Evolutionary conservation across 1,139 yeast genomes (phyloP), one percentile per base, ranked within the genome.

Genomic region (Sugiyamaella pinicola): DNA sequence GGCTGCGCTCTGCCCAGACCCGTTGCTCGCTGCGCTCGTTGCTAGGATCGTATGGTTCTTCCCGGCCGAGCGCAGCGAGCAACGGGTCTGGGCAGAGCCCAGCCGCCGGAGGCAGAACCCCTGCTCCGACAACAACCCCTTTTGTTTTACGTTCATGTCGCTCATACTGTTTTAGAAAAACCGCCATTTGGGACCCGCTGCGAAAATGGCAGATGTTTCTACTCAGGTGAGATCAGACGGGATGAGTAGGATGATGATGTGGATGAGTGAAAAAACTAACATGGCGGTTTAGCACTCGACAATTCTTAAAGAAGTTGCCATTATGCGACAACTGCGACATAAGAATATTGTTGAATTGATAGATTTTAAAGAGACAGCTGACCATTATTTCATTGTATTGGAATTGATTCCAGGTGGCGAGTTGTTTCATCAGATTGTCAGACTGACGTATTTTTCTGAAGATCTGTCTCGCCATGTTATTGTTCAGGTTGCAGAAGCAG

Each of bases 371-470:
- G 89, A 85, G 62, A 78, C 84, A 53, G 73, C 74, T 29, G 80
- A 81, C 33, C 79, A 82, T 67, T 88, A 89, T 67, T 93, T 84
- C 68, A 82, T 93, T 53, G 77, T 93, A 7, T 82, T 91, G 61
- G 99, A 95, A 67, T 77, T 87, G 52, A 85, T 93, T 48, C 81
- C 85, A 50, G 99, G 99, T 15, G 99, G 99, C 24, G 99, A 95
- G 71, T 83, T 93, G 34, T 93, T 93, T 72, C 93, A 90, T 64
- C 95, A 90, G 69, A 90, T 93, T 63, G 96, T 93, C 37, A 85
- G 89, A 61, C 84, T 82, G 63, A 93, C 99, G 0, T 93, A 93
- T 71, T 87, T 93, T 67, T 81, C 90, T 43, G 99, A 93, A 68
- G 85, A 85, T 59, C 75, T 93, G 53, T 77, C 96, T 5, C 77